phyloP scores from a whole-genome alignment of 257 asterid species.

The Solanum appendiculatum region DNA sequence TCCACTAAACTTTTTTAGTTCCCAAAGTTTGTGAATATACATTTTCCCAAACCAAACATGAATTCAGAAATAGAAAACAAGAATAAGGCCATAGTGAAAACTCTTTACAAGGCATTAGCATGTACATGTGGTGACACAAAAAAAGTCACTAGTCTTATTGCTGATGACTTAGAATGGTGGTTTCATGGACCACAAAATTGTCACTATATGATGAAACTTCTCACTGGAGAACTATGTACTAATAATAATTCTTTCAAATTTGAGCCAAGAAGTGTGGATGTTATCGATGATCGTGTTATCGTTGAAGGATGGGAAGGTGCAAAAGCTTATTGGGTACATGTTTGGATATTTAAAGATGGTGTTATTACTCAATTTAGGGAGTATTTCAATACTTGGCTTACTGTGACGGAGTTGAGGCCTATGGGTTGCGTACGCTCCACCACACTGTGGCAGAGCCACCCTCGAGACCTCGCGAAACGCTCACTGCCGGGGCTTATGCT shows the following conservation, averaged over 20 bases:
- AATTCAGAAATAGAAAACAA: conserved; percentile 10
- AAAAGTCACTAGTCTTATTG: conserved; percentile 19
- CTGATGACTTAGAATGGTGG: conserved; percentile 85
- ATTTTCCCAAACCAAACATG: background rate
- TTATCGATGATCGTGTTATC: conserved; percentile 50
- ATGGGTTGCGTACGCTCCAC: conserved; percentile 15
- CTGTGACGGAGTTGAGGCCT: conserved; percentile 58
- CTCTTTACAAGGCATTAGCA: conserved; percentile 51
- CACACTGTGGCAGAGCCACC: conserved; percentile 95
- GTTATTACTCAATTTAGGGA: conserved; percentile 72
- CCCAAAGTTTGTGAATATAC: background rate
- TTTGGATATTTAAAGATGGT: conserved; percentile 71
- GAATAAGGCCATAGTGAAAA: conserved; percentile 33
- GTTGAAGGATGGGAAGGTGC: conserved; percentile 94
- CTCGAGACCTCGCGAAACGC: conserved; percentile 48
- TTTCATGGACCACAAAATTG: conserved; percentile 93
- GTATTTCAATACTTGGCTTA: conserved; percentile 89
- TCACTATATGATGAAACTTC: conserved; percentile 88
- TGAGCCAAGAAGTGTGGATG: conserved; percentile 57
- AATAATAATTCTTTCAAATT: conserved; percentile 33
- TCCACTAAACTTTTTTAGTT: background rate
- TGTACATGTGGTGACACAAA: conserved; percentile 10
- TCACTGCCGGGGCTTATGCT: conserved; percentile 78
- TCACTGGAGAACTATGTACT: conserved; percentile 46
- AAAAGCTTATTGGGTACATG: conserved; percentile 83